Evolutionary conservation across 2,329 filamentous ascomycete genomes (phyloP).

Genomic region (Alternaria angustiovoidea): DNA sequence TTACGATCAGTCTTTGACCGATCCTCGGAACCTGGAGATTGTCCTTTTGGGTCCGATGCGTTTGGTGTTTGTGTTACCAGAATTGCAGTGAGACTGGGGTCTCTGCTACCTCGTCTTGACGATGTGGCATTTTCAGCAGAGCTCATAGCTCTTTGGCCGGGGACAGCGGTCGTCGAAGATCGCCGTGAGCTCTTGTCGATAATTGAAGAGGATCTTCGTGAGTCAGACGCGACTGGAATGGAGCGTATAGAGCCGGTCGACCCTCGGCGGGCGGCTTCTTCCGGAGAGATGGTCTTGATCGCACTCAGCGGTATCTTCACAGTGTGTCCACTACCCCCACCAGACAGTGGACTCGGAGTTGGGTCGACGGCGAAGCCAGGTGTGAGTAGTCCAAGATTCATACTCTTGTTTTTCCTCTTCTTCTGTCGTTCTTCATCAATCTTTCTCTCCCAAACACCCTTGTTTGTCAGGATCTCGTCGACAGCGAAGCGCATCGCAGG

Average conservation of each 20-base stretch:
- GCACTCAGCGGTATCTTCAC: conserved; percentile 18
- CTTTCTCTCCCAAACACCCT: conserved; percentile 73
- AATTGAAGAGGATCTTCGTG: conserved; percentile 42
- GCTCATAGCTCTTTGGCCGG: conserved; percentile 24
- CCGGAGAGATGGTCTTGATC: conserved; percentile 17
- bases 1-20: conserved; percentile 38
- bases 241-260: conserved; percentile 40
- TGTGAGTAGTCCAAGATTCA: conserved; percentile 34
- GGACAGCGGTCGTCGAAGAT: conserved; percentile 39
- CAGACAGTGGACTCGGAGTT: conserved; percentile 46
- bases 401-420: conserved; percentile 47
- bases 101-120: conserved; percentile 49
- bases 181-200: conserved; percentile 41
- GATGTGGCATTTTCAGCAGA: conserved; percentile 46
- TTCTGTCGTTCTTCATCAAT: conserved; percentile 70
- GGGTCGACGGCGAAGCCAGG: conserved; percentile 38
- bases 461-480: conserved; percentile 81
- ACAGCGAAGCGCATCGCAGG: conserved; percentile 86
- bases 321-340: conserved; percentile 26
- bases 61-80: conserved; percentile 50
- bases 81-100: conserved; percentile 51
- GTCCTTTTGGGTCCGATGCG: conserved; percentile 35
- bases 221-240: conserved; percentile 23
- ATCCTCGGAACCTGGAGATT: conserved; percentile 20
- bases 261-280: conserved; percentile 35